phyloP scores from a whole-genome alignment of 495 filamentous ascomycete species.

The Durotheca rogersii region DNA sequence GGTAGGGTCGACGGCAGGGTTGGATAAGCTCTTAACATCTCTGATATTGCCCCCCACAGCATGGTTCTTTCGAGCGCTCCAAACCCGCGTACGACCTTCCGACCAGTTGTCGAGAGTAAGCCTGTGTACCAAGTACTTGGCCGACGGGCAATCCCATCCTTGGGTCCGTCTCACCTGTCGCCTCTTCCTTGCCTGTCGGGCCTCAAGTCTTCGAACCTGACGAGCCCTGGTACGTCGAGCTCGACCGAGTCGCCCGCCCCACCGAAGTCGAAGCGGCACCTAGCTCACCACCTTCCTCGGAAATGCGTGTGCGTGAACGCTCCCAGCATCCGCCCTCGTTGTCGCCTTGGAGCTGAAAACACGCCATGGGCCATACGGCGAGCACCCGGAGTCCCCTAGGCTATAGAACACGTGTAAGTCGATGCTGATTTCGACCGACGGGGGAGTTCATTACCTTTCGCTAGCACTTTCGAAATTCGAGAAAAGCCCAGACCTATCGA shows the following conservation, averaged over 20 bases:
- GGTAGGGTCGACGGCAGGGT: conserved; percentile 30
- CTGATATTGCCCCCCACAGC: conserved; percentile 21
- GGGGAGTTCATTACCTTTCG: background rate
- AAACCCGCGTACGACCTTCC: conserved; percentile 4
- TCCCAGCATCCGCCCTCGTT: background rate
- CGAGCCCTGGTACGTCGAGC: conserved; percentile 8
- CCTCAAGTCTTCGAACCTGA: conserved; percentile 18
- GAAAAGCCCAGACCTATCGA: conserved; percentile 1
- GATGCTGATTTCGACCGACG: background rate
- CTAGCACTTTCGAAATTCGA: background rate
- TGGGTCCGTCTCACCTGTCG: conserved; percentile 17
- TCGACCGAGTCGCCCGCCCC: conserved; percentile 2
- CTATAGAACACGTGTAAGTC: conserved; percentile 1
- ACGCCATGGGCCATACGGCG: background rate
- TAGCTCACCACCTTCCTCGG: background rate
- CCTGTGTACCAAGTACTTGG: conserved; percentile 10
- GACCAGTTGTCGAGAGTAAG: background rate
- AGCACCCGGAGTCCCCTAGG: background rate
- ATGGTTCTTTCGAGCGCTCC: conserved; percentile 1
- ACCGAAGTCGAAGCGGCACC: background rate
- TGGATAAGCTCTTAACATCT: conserved; percentile 17
- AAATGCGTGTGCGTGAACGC: conserved; percentile 2
- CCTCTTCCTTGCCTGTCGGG: conserved; percentile 17
- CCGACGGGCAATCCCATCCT: conserved; percentile 2
- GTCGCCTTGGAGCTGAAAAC: background rate